Evolutionary conservation across 345 rosid genomes (phyloP).

Genomic region (Balakata baccata): DNA sequence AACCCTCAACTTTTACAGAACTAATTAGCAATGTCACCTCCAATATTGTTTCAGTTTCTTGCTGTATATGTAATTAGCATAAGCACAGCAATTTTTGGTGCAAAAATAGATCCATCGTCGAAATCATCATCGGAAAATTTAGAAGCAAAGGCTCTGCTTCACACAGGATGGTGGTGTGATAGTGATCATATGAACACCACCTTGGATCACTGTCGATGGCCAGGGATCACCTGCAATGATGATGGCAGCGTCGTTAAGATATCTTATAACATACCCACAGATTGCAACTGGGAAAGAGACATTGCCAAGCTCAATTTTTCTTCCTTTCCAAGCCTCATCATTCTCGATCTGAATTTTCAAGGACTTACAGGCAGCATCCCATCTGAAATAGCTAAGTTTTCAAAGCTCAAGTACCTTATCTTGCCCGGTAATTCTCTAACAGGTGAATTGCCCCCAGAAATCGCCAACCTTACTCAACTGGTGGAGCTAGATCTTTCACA

Average conservation of each 20-base stretch:
- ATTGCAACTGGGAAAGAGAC: background rate
- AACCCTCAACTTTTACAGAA: no score
- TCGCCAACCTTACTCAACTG: no score
- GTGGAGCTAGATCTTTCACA: no score
- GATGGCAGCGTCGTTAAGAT: background rate
- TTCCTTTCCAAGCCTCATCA: background rate
- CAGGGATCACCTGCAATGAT: background rate
- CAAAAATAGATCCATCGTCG: no score
- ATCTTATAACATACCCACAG: background rate
- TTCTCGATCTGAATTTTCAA: background rate
- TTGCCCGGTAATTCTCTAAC: background rate
- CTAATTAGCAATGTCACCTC: no score
- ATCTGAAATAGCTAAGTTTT: background rate
- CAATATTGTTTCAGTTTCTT: no score
- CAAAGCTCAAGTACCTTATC: background rate
- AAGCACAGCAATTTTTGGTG: no score
- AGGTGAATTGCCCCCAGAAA: background rate
- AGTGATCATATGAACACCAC: background rate
- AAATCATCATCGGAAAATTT: background rate
- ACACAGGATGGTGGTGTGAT: background rate
- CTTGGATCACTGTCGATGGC: background rate
- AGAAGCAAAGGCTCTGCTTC: background rate
- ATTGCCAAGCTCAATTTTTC: background rate
- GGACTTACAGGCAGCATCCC: background rate
- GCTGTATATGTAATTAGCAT: no score